These are phyloP conservation scores for Botrytis pseudocinerea DNA, from an alignment of 2,329 filamentous ascomycete species.

Conservation along the genomic window DNA sequence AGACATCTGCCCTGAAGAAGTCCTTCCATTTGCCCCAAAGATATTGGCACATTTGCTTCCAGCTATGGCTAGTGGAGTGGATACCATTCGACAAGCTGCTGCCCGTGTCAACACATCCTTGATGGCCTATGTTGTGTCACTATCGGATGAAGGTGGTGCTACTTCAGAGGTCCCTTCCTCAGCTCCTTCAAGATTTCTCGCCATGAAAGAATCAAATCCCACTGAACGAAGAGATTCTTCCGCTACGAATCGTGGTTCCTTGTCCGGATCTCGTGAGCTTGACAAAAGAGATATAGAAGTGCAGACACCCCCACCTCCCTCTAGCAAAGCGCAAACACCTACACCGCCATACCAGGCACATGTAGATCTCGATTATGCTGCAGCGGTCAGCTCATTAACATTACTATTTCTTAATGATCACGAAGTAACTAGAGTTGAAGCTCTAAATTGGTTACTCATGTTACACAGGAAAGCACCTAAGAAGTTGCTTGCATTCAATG, in stretches of 20 bases:
- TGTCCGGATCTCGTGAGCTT: constrained; percentile 51
- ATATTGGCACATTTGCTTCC: constrained; percentile 90
- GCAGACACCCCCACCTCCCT: constrained; percentile 48
- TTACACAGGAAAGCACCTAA: constrained; percentile 90
- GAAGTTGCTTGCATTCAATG: constrained; percentile 92
- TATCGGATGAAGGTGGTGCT: constrained; percentile 66
- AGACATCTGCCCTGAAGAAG: constrained; percentile 95
- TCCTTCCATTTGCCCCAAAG: constrained; percentile 89
- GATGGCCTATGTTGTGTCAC: constrained; percentile 90
- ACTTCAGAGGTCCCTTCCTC: constrained; percentile 45
- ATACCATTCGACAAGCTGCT: constrained; percentile 84
- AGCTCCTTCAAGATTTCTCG: constrained; percentile 45
- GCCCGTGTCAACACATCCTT: constrained; percentile 86
- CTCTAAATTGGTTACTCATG: constrained; percentile 96
- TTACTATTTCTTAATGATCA: constrained; percentile 95
- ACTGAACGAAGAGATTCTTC: constrained; percentile 40
- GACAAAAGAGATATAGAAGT: constrained; percentile 54
- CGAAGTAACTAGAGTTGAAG: constrained; percentile 90
- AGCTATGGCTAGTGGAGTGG: constrained; percentile 88
- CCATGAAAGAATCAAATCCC: constrained; percentile 41
- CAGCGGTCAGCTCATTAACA: constrained; percentile 89
- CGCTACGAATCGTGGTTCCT: constrained; percentile 40
- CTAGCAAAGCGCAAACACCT: constrained; percentile 37
- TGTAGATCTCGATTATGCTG: constrained; percentile 89
- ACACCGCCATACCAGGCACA: constrained; percentile 50